phyloP scores from a whole-genome alignment of 192 early-diverging fungal genomes.

The Backusella luteola region DNA sequence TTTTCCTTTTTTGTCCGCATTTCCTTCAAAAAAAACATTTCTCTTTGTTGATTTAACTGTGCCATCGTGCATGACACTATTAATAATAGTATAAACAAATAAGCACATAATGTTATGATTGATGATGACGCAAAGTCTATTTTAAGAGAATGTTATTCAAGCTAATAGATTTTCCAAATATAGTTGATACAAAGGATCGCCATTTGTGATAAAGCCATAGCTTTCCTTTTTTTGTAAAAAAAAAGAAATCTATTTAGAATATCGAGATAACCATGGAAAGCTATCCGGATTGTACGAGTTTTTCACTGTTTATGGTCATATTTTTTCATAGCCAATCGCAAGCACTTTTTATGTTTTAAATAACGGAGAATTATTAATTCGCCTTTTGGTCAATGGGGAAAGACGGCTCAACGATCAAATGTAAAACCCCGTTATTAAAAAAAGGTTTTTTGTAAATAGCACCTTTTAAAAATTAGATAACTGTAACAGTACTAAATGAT shows the following conservation, averaged over 20 bases:
- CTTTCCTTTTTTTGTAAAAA: not conserved
- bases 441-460: not conserved
- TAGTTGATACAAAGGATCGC: not conserved
- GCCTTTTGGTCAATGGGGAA: not conserved
- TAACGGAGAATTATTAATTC: not conserved
- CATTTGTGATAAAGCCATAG: not conserved
- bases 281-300: not conserved
- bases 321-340: not conserved
- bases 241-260: not conserved
- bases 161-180: not conserved
- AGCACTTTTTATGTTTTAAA: not conserved
- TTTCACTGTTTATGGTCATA: not conserved
- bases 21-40: not conserved
- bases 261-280: not conserved
- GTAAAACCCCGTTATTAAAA: not conserved
- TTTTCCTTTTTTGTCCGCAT: not conserved
- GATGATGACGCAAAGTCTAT: not conserved
- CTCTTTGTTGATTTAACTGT: not conserved
- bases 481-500: not conserved
- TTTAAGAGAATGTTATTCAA: not conserved
- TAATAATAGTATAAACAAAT: not conserved
- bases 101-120: not conserved
- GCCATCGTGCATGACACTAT: not conserved
- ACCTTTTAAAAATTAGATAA: not conserved
- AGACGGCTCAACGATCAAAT: not conserved